Percentiles rank a stretch among this genome's conserved stretches.
Conservation (phyloP, 176 grass and related monocot species). For the Cymbopogon citratus region DNA sequence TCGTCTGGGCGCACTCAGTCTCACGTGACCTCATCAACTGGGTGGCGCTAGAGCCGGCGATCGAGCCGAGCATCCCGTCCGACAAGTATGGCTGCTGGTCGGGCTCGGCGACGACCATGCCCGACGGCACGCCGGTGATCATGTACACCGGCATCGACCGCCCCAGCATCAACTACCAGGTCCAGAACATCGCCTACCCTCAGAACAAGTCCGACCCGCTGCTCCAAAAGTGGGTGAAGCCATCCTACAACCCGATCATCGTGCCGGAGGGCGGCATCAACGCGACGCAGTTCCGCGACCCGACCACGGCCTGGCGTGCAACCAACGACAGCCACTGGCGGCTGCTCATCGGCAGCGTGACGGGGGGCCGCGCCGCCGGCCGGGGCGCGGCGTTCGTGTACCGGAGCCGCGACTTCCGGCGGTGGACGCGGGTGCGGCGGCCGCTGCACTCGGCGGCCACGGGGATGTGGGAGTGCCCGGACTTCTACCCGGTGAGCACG, state of each 20-base stretch:
- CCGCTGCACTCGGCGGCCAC: constrained; percentile 58
- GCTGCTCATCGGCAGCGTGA: constrained; percentile 43
- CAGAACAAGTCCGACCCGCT: constrained; percentile 57
- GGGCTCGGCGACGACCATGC: constrained; percentile 47
- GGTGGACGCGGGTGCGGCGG: constrained; percentile 50
- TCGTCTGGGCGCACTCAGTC: constrained; percentile 68
- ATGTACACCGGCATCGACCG: constrained; percentile 55
- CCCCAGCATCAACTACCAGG: constrained; percentile 31
- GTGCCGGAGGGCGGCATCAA: constrained; percentile 40
- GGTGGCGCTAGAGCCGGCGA: constrained; percentile 44
- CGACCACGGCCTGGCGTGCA: constrained; percentile 45
- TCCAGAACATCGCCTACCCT: constrained; percentile 66
- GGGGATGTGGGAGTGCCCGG: constrained; percentile 92
- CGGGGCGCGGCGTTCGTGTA: constrained; percentile 47
- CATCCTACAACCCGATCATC: constrained; percentile 55
- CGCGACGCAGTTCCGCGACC: constrained; percentile 54
- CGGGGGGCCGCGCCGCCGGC: background rate
- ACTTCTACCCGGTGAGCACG: constrained; percentile 58
- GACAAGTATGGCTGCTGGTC: constrained; percentile 70
- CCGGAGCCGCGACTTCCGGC: constrained; percentile 59
- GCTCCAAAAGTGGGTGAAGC: constrained; percentile 65
- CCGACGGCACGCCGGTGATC: constrained; percentile 43
- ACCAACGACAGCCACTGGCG: constrained; percentile 39
- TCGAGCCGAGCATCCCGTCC: constrained; percentile 42
- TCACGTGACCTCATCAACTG: constrained; percentile 69